phyloP scores from a whole-genome alignment of 2,329 filamentous ascomycete species.

The Ceratocystis ficicola region DNA sequence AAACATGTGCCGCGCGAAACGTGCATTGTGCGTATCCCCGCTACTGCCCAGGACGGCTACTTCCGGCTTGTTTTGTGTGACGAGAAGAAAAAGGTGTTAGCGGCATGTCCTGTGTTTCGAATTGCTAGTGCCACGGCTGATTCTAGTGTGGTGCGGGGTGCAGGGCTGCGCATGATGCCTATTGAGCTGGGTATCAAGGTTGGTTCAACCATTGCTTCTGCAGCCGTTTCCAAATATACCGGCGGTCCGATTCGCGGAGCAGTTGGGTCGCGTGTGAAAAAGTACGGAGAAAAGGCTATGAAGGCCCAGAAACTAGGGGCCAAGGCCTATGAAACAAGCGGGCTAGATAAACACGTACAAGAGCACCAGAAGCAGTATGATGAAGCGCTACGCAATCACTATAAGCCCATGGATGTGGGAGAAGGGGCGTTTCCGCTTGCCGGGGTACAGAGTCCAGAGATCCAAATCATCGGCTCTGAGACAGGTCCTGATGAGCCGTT shows the following conservation, averaged over 20 bases:
- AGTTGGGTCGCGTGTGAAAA: slow-evolving; percentile 26
- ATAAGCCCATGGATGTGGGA: background rate
- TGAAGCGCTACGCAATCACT: slow-evolving; percentile 2
- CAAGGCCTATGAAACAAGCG: slow-evolving; percentile 29
- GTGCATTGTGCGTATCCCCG: slow-evolving; percentile 51
- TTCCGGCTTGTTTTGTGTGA: slow-evolving; percentile 55
- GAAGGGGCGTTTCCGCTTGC: background rate
- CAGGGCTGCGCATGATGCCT: slow-evolving; percentile 52
- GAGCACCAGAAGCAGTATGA: slow-evolving; percentile 28
- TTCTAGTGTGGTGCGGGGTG: slow-evolving; percentile 49
- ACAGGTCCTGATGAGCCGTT: slow-evolving; percentile 42
- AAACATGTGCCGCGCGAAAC: slow-evolving; percentile 49
- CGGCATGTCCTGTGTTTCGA: slow-evolving; percentile 54
- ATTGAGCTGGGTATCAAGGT: slow-evolving; percentile 52
- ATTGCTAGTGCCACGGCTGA: slow-evolving; percentile 54
- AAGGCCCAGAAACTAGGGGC: slow-evolving; percentile 25
- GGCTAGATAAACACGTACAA: slow-evolving; percentile 26
- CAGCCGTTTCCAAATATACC: slow-evolving; percentile 18
- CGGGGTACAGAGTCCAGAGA: slow-evolving; percentile 13
- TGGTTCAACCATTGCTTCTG: slow-evolving; percentile 37
- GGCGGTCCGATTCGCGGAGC: slow-evolving; percentile 35
- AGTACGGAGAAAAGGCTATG: slow-evolving; percentile 26
- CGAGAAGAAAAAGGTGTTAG: slow-evolving; percentile 42
- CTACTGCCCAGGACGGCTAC: slow-evolving; percentile 52
- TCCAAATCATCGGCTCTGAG: slow-evolving; percentile 36